Percentiles rank a stretch among this genome's conserved stretches.
Evolutionary conservation across 306 rosid species (phyloP).

Genomic region (Medicago truncatula): DNA sequence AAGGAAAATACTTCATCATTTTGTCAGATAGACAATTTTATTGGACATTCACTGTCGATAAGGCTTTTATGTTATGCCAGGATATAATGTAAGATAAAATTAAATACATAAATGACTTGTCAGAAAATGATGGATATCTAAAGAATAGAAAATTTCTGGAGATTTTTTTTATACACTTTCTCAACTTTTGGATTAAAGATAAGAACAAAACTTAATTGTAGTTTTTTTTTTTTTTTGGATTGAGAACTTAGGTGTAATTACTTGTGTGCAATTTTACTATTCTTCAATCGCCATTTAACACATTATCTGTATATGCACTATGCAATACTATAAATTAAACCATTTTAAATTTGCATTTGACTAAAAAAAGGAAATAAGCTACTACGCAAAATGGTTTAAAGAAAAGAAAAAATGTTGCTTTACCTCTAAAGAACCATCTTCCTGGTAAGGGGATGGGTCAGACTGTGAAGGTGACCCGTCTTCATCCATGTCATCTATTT

Average conservation of each 20-base stretch:
- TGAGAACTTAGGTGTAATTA: background rate
- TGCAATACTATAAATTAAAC: background rate
- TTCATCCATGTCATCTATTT: conserved; percentile 46
- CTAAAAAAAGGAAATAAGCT: background rate
- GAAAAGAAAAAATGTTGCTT: conserved; percentile 6
- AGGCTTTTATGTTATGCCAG: conserved; percentile 12
- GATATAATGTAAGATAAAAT: conserved; percentile 17
- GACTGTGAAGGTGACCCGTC: conserved; percentile 51
- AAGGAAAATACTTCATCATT: conserved; percentile 35
- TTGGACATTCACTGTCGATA: conserved; percentile 21
- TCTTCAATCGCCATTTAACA: background rate
- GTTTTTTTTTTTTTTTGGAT: background rate
- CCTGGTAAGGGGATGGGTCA: conserved; percentile 64
- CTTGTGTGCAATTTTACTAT: background rate
- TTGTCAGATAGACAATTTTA: background rate
- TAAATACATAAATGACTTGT: background rate
- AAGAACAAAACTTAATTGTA: background rate
- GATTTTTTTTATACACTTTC: background rate
- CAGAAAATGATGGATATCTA: background rate
- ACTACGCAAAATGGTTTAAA: background rate
- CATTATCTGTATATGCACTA: background rate
- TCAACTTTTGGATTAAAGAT: background rate
- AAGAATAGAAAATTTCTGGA: background rate
- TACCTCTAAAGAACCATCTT: conserved; percentile 95
- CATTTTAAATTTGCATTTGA: background rate